Base-by-base conservation (phyloP, 1,284 basidiomycete species). In the Cutaneotrichosporon cyanovorans region DNA sequence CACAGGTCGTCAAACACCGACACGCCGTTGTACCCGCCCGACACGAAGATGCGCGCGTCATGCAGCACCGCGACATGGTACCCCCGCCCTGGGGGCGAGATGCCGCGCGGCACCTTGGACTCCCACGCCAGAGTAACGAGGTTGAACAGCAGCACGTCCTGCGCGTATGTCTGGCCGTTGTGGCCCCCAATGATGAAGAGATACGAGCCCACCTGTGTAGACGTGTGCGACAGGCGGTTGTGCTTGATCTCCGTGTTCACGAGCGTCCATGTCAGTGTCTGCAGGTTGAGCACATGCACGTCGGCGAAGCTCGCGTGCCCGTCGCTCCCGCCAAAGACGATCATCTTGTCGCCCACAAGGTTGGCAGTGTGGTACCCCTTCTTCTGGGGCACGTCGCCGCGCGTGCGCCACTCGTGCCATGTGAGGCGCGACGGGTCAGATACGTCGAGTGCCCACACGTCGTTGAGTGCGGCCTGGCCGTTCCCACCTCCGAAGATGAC, bases 401-500 rank as follows among this genome's bases (percentile, higher is more conserved):
- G 61, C 6, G 65, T 62, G 34, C 57, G 46, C 66, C 74, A 42
- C 82, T 86, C 59, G 72, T 76, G 41, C 76, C 75, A 48, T 75
- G 76, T 2, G 65, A 69, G 47, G 19, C 56, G 56, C 10, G 44
- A 51, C 36, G 61, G 58, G 41, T 69, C 65, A 6, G 59, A 59
- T 10, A 69, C 78, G 53, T 92, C 88, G 14, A 93, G 75, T 15
- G 83, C 80, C 87, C 89, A 92, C 7, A 93, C 75, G 65, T 95
- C 90, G 61, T 90, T 89, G 51, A 95, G 75, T 1, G 90, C 90
- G 16, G 80, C 81, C 68, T 85, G 77, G 0, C 90, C 90, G 53
- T 91, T 92, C 3, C 90, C 91, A 18, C 91, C 90, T 4, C 90
- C 90, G 63, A 95, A 95, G 3, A 95, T 74, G 74, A 86, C 87